Base-by-base conservation (phyloP, 495 filamentous ascomycete species). In the Alectoria sarmentosa region DNA sequence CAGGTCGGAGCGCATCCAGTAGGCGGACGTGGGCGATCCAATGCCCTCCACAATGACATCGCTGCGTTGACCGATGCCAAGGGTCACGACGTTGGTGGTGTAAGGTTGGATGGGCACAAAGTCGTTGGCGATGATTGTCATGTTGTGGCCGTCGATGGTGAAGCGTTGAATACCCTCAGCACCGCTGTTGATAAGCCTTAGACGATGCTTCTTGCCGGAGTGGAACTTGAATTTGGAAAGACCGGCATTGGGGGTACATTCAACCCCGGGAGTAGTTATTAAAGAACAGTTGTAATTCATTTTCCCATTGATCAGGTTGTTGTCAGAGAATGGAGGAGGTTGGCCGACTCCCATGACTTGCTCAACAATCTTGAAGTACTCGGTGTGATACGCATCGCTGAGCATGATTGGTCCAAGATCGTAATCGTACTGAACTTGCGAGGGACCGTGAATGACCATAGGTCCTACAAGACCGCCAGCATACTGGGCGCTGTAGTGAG, bases 401-500 rank as follows among this genome's bases (percentile, higher is more conserved):
- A 79, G 37, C 13, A 75, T 58, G 11, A 80, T 69, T 15, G 79
- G 76, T 44, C 84, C 86, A n/a, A 88, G 73, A 67, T 88, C 85
- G 38, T 79, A 72, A 52, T 88, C 86, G 67, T 88, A 86, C 32
- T 78, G 66, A 11, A 70, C 73, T 28, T 77, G 79, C 4, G 76
- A 73, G 5, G 86, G 86, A 2, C 86, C 86, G 66, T 88, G 77
- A 70, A 88, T 81, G 58, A 81, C 72, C 64, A 89, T 75, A 8
- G 83, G 69, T 14, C 86, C 86, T 41, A 74, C 66, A 10, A 82
- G 62, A 46, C 82, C 83, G n/a, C 71, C 78, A 21, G 69, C 64
- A 36, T 77, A 77, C 65, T 84, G 79, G 9, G 75, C 69, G 9
- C 71, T 75, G 61, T 73, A 82, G 67, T 85, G 82, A 10, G 67